Conservation (phyloP, 768 basidiomycete genomes). For the Astraeus odoratus region DNA sequence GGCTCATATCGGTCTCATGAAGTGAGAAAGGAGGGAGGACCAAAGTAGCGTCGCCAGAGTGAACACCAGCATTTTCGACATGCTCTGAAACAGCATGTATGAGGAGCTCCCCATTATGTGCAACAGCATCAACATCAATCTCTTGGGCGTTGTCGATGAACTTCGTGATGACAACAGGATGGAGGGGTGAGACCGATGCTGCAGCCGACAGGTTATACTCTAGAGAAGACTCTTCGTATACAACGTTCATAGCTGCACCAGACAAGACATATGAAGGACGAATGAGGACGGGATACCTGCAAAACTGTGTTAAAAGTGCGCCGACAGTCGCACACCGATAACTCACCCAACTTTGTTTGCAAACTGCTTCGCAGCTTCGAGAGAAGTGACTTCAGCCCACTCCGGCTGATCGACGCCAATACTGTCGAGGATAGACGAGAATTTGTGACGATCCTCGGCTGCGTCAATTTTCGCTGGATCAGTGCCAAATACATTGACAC, state of each 20-base stretch:
- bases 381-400: slow-evolving; percentile 86
- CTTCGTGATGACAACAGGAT: slow-evolving; percentile 97
- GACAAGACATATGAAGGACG: slow-evolving; percentile 98
- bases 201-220: slow-evolving; percentile 96
- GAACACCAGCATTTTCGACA: slow-evolving; percentile 97
- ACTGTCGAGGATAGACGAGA: slow-evolving; percentile 92
- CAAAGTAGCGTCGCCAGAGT: slow-evolving; percentile 97
- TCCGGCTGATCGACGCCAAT: slow-evolving; percentile 96
- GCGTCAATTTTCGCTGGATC: slow-evolving; percentile 93
- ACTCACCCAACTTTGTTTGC: slow-evolving; percentile 68
- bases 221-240: slow-evolving; percentile 82
- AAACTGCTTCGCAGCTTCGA: slow-evolving; percentile 89
- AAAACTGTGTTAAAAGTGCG: slow-evolving; percentile 1
- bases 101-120: slow-evolving; percentile 84
- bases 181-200: slow-evolving; percentile 90
- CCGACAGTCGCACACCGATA: not conserved
- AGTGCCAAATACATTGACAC: slow-evolving; percentile 92
- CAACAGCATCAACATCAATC: slow-evolving; percentile 97
- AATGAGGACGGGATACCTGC: slow-evolving; percentile 92
- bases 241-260: slow-evolving; percentile 99
- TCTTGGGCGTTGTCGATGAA: slow-evolving; percentile 98
- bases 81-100: slow-evolving; percentile 97
- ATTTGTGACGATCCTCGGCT: slow-evolving; percentile 98
- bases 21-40: slow-evolving; percentile 93
- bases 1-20: slow-evolving; percentile 63